phyloP scores from a whole-genome alignment of 208 protist species.

The Naegleria lovaniensis region DNA sequence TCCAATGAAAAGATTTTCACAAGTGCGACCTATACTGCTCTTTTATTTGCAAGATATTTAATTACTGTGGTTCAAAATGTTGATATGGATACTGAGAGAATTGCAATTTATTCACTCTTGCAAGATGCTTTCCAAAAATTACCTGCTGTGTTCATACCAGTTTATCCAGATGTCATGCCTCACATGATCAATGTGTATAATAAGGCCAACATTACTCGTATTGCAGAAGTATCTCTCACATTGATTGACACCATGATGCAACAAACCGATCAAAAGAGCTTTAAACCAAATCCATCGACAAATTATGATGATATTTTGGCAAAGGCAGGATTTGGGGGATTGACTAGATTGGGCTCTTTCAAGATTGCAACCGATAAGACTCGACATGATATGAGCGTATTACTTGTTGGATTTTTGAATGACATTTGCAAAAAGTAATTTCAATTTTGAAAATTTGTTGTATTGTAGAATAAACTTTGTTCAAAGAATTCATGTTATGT shows the following conservation, averaged over 20 bases:
- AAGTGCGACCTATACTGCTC: neutral
- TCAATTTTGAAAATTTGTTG: too few species aligned
- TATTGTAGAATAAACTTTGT: too few species aligned
- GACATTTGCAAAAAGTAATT: neutral
- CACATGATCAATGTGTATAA: neutral
- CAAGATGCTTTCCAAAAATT: conserved; percentile 14
- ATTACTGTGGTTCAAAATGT: neutral
- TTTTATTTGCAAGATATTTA: neutral
- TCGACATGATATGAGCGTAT: neutral
- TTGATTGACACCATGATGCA: conserved; percentile 22
- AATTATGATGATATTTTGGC: neutral
- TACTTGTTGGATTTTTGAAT: neutral
- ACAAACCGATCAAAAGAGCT: neutral
- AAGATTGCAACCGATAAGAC: neutral
- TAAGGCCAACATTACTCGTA: neutral
- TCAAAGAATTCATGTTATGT: too few species aligned
- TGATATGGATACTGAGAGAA: neutral
- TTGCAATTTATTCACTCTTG: neutral
- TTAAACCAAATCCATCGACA: neutral
- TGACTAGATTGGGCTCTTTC: neutral
- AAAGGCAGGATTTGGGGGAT: neutral
- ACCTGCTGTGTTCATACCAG: neutral
- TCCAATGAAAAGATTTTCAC: neutral
- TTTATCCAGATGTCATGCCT: neutral
- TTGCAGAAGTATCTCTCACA: neutral